Percentiles rank a stretch among this genome's conserved stretches.
Evolutionary conservation across 2,329 filamentous ascomycete genomes (phyloP).

Genomic region (Penicillium occitanis): DNA sequence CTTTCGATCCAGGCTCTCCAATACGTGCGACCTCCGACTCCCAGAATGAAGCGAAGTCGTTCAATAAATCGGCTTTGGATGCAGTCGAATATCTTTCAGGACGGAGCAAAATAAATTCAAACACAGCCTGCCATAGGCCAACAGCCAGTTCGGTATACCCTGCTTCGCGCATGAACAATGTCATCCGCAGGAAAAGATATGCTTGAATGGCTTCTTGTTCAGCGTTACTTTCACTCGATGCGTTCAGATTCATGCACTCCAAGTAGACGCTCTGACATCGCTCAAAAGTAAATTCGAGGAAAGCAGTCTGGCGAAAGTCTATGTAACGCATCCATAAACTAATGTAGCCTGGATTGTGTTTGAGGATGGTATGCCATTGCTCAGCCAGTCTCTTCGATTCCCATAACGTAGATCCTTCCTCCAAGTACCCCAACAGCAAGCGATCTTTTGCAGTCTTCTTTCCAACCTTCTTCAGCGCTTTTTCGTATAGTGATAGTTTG

Average conservation of each 20-base stretch:
- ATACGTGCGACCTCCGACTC: constrained; percentile 77
- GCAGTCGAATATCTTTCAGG: constrained; percentile 41
- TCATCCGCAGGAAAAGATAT: constrained; percentile 74
- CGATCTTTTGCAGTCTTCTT: constrained; percentile 52
- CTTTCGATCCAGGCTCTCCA: constrained; percentile 69
- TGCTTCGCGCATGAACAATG: constrained; percentile 69
- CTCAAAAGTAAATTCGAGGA: constrained; percentile 67
- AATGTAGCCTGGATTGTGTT: constrained; percentile 58
- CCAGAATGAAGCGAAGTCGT: constrained; percentile 74
- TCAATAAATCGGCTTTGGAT: constrained; percentile 24
- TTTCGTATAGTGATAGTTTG: constrained; percentile 75
- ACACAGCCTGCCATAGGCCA: constrained; percentile 76
- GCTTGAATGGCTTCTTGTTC: constrained; percentile 49
- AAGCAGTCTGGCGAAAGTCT: constrained; percentile 68
- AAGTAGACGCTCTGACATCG: constrained; percentile 60
- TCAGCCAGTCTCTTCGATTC: constrained; percentile 58
- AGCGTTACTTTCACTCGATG: constrained; percentile 23
- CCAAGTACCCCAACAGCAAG: constrained; percentile 68
- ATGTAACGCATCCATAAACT: constrained; percentile 72
- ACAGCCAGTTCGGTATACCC: constrained; percentile 76
- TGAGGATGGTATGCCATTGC: constrained; percentile 65
- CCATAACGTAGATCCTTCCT: constrained; percentile 74
- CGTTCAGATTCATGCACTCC: constrained; percentile 54
- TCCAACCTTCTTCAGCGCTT: constrained; percentile 64
- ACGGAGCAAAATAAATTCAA: constrained; percentile 69